Percentiles rank a stretch among this genome's conserved stretches.
phyloP scores from a whole-genome alignment of 2,329 filamentous ascomycete genomes.

The Paracoccidioides lutzii region DNA sequence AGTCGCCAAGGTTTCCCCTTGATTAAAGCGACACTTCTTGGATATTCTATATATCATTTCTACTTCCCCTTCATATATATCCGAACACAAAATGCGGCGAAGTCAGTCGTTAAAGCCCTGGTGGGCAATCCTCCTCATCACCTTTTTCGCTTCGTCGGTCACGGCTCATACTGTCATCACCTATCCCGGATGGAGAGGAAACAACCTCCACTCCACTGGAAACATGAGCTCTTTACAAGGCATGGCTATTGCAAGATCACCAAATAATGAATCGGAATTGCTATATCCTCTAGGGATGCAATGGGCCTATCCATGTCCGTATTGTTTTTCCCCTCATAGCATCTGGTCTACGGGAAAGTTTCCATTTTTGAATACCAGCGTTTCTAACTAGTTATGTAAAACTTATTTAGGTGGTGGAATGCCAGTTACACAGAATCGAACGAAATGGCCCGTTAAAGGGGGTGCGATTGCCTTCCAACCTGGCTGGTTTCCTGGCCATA shows the following conservation, averaged over 20 bases:
- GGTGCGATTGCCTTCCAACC: constrained; percentile 85
- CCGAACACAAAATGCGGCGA: constrained; percentile 16
- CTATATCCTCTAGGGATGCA: constrained; percentile 79
- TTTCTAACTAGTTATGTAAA: constrained; percentile 5
- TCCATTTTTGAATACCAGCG: neutral
- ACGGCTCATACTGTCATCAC: constrained; percentile 62
- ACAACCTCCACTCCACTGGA: constrained; percentile 69
- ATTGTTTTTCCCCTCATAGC: neutral
- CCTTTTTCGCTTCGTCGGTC: constrained; percentile 26
- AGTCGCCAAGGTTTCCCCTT: neutral
- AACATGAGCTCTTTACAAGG: constrained; percentile 36
- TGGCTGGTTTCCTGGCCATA: constrained; percentile 88
- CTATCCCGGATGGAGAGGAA: constrained; percentile 76
- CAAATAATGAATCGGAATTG: constrained; percentile 31
- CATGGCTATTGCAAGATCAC: constrained; percentile 34
- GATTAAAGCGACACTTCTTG: constrained; percentile 2
- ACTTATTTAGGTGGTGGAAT: constrained; percentile 63
- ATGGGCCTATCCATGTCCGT: constrained; percentile 88
- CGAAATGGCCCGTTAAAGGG: constrained; percentile 78
- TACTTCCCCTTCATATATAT: neutral
- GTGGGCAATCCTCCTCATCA: constrained; percentile 20
- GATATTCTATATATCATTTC: constrained; percentile 6
- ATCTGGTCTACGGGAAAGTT: neutral
- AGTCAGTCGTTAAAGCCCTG: constrained; percentile 17
- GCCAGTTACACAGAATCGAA: constrained; percentile 63